Evolutionary conservation across 129 eudicot species (phyloP).

Genomic region (Scalesia atractyloides): DNA sequence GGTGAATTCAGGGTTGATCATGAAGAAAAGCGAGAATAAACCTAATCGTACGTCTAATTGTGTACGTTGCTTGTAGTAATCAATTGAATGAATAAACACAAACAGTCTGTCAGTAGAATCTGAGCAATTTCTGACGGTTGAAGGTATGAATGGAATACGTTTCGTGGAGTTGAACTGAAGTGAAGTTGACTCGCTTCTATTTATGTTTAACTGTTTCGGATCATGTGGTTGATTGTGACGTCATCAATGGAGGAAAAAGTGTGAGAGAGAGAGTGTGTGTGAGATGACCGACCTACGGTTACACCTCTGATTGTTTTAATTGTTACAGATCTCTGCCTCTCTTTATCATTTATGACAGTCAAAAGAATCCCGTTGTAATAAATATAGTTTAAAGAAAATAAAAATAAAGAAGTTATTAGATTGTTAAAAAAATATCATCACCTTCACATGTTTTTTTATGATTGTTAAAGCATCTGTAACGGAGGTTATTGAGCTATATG

Average conservation of each 20-base stretch:
- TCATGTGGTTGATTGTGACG: constrained; percentile 33
- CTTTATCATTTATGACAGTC: constrained; percentile 23
- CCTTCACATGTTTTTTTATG: no score
- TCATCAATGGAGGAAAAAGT: constrained; percentile 14
- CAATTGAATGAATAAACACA: neutral
- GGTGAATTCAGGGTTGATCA: constrained; percentile 14
- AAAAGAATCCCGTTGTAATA: constrained; percentile 23
- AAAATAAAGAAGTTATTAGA: no score
- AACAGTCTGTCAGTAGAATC: constrained; percentile 5
- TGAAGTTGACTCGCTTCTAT: constrained; percentile 20
- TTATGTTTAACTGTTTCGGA: constrained; percentile 22
- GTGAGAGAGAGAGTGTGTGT: constrained; percentile 24
- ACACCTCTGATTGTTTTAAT: constrained; percentile 28
- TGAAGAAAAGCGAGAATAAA: constrained; percentile 18
- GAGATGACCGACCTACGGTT: constrained; percentile 8
- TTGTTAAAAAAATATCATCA: no score
- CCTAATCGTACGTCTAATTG: neutral
- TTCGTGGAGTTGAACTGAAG: constrained; percentile 1
- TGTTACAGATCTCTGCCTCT: constrained; percentile 32
- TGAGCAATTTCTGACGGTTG: neutral
- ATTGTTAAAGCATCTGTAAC: no score
- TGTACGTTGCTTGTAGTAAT: constrained; percentile 17
- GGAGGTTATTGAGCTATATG: no score
- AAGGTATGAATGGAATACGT: constrained; percentile 17
- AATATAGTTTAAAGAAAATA: neutral